Evolutionary conservation across 2,329 filamentous ascomycete species (phyloP), one percentile per base, ranked within the genome.

Genomic region (Botrytis sinoallii): DNA sequence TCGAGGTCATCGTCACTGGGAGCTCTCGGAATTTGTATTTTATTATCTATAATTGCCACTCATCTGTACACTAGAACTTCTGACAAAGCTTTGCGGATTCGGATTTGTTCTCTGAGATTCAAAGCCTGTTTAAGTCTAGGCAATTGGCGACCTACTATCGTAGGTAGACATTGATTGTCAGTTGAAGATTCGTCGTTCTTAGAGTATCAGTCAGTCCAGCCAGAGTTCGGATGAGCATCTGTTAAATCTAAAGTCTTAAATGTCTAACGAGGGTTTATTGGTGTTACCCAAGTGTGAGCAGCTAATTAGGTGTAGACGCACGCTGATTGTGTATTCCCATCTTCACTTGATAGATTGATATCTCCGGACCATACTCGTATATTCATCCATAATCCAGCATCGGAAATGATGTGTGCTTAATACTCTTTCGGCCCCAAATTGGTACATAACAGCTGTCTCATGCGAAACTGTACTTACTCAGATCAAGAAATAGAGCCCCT

Each of bases 231-330:
- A 55, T 40, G 46, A 55, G n/a, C 16, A 40, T 40, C 5, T 52
- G 1, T n/a, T 5, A 20, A 14, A 20, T 29, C 10, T 4, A 32
- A 32, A 0, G 0, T 32, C 32, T 32, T 32, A 0, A 32, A 32
- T 32, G 0, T 32, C 3, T 4, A 32, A 40, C 9, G 16, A 55
- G 20, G 20, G 25, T 29, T 12, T n/a, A 40, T 55, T 10, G 3
- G 20, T n/a, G 16, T 67, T 25, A 3, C 25, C 29, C 7, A 3
- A 55, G 4, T 3, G 4, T 29, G 16, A 8, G 32, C 38, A 32
- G 32, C 32, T 32, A 32, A 32, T 20, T 40, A 25, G 18, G 25
- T 16, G 8, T n/a, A 12, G 32, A n/a, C 29, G 35, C 8, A 29
- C 35, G 5, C n/a, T 65, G 7, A 9, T 55, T 18, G 25, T 29